Percentiles rank a stretch among this genome's conserved stretches.
Evolutionary conservation across 495 filamentous ascomycete genomes (phyloP).

Genomic region (Hypomontagnella submonticulosa): DNA sequence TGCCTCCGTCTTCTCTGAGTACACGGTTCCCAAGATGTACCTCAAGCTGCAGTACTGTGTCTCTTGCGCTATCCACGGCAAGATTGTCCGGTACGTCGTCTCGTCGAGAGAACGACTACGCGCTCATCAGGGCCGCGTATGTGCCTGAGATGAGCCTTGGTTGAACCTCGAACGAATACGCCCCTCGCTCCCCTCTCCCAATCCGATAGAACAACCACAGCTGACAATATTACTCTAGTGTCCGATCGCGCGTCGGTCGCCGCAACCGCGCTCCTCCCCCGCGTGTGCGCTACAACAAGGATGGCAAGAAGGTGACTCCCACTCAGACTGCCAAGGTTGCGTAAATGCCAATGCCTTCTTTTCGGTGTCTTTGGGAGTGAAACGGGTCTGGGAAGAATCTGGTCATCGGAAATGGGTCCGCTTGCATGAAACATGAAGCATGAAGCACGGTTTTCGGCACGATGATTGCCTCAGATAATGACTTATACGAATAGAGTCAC

Average conservation of each 20-base stretch:
- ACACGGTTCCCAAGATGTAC: constrained; percentile 99
- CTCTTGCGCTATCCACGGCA: constrained; percentile 99
- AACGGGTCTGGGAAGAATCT: constrained; percentile 40
- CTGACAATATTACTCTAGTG: constrained; percentile 70
- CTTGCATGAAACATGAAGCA: constrained; percentile 38
- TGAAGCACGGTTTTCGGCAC: constrained; percentile 41
- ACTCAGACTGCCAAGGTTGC: constrained; percentile 70
- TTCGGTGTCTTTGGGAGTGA: constrained; percentile 43
- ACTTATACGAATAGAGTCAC: constrained; percentile 49
- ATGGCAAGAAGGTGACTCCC: constrained; percentile 99
- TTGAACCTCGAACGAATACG: constrained; percentile 58
- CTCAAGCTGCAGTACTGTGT: constrained; percentile 99
- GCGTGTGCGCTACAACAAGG: constrained; percentile 99
- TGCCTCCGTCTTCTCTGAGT: constrained; percentile 98
- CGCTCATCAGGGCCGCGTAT: constrained; percentile 51
- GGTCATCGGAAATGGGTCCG: constrained; percentile 48
- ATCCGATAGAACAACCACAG: constrained; percentile 10
- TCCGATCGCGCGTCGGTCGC: constrained; percentile 95
- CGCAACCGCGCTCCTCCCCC: constrained; percentile 99
- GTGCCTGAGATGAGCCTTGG: constrained; percentile 70
- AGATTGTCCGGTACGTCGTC: constrained; percentile 97
- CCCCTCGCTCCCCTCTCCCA: constrained; percentile 23
- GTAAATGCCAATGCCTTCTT: constrained; percentile 38
- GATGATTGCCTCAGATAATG: constrained; percentile 47
- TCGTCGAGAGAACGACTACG: constrained; percentile 48